Percentiles rank a stretch among this genome's conserved stretches.
Conservation (phyloP, 2,329 filamentous ascomycete species). For the Davidsoniella neocaledoniae region DNA sequence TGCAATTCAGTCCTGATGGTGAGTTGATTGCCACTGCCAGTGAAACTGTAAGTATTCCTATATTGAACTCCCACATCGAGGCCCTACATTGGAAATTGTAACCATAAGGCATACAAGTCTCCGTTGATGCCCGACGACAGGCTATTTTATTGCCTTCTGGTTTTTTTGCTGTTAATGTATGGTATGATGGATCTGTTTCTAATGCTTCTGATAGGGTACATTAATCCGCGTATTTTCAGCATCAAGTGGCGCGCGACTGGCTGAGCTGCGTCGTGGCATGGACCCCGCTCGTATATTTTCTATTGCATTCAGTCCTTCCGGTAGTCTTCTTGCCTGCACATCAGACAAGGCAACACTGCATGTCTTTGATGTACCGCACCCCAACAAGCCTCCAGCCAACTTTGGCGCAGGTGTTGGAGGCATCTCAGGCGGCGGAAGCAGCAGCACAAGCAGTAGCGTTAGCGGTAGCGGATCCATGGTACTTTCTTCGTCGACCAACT, state of each 20-base stretch:
- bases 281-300: conserved; percentile 80
- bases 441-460: no score
- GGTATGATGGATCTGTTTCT: neutral
- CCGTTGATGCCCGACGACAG: no score
- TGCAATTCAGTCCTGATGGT: conserved; percentile 66
- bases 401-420: no score
- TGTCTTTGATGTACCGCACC: conserved; percentile 68
- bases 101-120: neutral
- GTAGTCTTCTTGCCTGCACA: conserved; percentile 68
- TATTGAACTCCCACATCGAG: neutral
- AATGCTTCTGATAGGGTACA: conserved; percentile 38
- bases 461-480: conserved; percentile 3
- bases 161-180: neutral
- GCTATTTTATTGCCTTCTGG: neutral
- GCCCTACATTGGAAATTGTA: conserved; percentile 21
- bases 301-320: conserved; percentile 70
- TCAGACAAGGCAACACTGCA: conserved; percentile 95
- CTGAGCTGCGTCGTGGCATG: conserved; percentile 74
- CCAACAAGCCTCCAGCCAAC: conserved; percentile 22
- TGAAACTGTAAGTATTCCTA: conserved; percentile 34
- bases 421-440: no score
- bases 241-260: conserved; percentile 59
- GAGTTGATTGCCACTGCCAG: conserved; percentile 77
- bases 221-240: conserved; percentile 76
- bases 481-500: conserved; percentile 18